Evolutionary conservation across 164 flowering plant species (phyloP).

Genomic region (Chimonanthus praecox): DNA sequence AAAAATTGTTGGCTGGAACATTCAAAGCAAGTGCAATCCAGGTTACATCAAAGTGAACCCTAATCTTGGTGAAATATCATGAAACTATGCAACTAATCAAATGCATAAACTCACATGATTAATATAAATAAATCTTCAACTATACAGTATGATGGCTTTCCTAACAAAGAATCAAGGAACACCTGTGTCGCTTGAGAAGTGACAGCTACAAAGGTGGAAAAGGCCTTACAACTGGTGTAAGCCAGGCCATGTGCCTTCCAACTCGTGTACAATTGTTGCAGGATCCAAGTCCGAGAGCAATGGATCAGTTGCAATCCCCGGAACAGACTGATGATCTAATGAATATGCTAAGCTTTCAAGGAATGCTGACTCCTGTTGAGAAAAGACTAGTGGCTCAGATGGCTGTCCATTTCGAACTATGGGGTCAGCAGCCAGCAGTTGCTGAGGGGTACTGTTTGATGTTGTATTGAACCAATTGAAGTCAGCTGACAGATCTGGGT

Average conservation of each 20-base stretch:
- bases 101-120: not conserved
- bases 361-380: conserved; percentile 10
- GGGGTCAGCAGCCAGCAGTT: conserved; percentile 5
- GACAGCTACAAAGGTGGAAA: not conserved
- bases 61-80: not conserved
- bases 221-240: no score
- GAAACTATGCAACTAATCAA: no score
- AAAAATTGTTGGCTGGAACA: no score
- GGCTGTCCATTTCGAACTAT: conserved; percentile 16
- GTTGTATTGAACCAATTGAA: conserved; percentile 5
- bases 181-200: not conserved
- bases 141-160: not conserved
- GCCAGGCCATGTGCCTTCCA: no score
- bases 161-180: not conserved
- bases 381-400: conserved; percentile 6
- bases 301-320: conserved; percentile 16
- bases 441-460: conserved; percentile 4
- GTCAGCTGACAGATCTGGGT: conserved; percentile 11
- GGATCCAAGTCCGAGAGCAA: conserved; percentile 1
- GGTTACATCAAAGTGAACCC: not conserved
- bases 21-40: no score
- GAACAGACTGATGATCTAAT: conserved; percentile 23
- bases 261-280: not conserved
- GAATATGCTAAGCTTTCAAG: conserved; percentile 24
- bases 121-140: not conserved